Conservation (phyloP, 352 stramenopile species). For the Albugo candida region DNA sequence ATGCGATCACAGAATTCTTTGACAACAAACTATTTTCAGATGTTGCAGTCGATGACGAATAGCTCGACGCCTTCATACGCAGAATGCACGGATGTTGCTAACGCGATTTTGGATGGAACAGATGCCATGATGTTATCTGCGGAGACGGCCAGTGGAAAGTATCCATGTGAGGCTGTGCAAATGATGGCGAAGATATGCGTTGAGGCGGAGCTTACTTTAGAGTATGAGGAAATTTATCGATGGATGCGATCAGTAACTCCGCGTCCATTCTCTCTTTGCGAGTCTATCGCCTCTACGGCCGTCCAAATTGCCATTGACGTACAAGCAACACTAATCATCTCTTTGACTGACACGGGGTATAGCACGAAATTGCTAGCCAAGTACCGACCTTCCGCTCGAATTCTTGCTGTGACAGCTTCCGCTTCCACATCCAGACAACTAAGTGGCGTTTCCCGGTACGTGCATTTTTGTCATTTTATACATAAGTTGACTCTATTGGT, state of each 20-base stretch:
- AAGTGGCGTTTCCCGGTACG: constrained; percentile 54
- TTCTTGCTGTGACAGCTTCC: constrained; percentile 80
- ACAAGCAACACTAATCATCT: constrained; percentile 91
- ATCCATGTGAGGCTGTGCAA: constrained; percentile 86
- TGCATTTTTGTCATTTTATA: neutral
- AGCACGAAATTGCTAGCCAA: constrained; percentile 93
- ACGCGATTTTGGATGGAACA: constrained; percentile 96
- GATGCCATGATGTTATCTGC: constrained; percentile 98
- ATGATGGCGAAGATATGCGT: constrained; percentile 89
- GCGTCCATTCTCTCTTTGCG: constrained; percentile 45
- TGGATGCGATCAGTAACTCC: constrained; percentile 21
- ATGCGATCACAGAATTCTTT: constrained; percentile 87
- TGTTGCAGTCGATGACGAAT: constrained; percentile 99
- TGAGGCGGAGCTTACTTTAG: constrained; percentile 75
- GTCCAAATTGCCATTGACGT: constrained; percentile 96
- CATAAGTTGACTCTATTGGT: neutral
- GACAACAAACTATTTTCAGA: constrained; percentile 35
- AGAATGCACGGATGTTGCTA: constrained; percentile 98
- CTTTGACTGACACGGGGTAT: constrained; percentile 89
- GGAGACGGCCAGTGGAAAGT: constrained; percentile 97
- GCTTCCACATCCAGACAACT: constrained; percentile 45
- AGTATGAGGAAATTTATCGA: constrained; percentile 56
- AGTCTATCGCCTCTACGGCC: constrained; percentile 92
- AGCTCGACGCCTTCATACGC: constrained; percentile 95
- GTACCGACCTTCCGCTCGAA: constrained; percentile 79